Evolutionary conservation across 176 grass and related monocot genomes (phyloP), one percentile per base, ranked within the genome.

Genomic region (Avena sativa): DNA sequence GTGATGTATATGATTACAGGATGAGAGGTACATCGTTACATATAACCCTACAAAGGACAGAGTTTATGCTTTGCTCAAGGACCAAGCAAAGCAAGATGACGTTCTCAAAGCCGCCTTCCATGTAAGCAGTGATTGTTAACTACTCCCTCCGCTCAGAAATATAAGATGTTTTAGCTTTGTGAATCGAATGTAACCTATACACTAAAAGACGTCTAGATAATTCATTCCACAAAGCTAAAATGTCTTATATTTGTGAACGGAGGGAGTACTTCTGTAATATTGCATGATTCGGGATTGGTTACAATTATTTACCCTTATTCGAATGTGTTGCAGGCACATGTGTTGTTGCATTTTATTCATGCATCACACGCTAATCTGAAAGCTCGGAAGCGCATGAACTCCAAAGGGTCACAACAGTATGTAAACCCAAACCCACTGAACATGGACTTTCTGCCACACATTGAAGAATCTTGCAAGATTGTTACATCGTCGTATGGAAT

Each of bases 101-200:
- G 93, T 96, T 86, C 80, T 99, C 64, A 99, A 96, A 93, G 94
- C 94, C 64, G 97, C 94, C 83, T 99, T 94, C 88, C 97, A 99
- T 84, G 97, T 99, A 87, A 89, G 94, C 51, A 78, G 55, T 14
- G 56, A 52, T 83, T 67, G 13, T 32, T 73, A 40, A 30, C 30
- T 76, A 59, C 23, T 23, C 23, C 23, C 23, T 23, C 23, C 23
- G 23, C 0, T 23, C 23, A 23, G 23, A 23, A 23, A 23, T 23
- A 23, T 23, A 23, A 23, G 23, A 23, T 23, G 23, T 23, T 23
- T 23, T 23, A 23, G 23, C 23, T 23, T 23, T 23, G 23, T 23
- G 23, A 23, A 23, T 23, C 23, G 23, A 23, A 23, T 23, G 23
- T 23, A 23, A 23, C 23, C 23, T 23, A 23, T 23, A 23, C 23